A percentile compares a stretch with the other conserved stretches of the same genome.
These are phyloP conservation scores for Porphyrellus cyaneotinctus DNA, from an alignment of 768 basidiomycete genomes.

Conservation along the genomic window DNA sequence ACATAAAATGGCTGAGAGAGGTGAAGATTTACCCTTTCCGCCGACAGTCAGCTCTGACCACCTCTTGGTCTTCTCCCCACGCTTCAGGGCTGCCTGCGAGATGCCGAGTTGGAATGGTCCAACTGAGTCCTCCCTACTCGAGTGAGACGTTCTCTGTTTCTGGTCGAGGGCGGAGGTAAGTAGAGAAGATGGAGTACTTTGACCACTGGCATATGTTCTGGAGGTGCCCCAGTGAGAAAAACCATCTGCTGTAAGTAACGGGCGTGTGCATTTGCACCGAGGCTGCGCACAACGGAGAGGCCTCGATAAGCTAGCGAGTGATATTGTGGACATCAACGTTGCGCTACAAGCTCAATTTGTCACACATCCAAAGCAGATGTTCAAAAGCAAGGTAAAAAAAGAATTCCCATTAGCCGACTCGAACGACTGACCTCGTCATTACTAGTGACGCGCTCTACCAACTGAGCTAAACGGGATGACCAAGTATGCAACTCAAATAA, in stretches of 20 bases:
- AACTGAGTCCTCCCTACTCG: constrained; percentile 52
- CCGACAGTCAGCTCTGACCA: constrained; percentile 76
- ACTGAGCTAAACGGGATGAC: constrained; percentile 37
- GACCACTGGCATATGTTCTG: constrained; percentile 46
- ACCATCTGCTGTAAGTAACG: neutral
- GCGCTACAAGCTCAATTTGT: constrained; percentile 4
- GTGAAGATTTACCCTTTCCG: constrained; percentile 61
- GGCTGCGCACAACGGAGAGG: constrained; percentile 1
- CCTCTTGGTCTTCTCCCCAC: constrained; percentile 56
- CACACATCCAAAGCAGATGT: neutral
- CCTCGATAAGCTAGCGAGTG: constrained; percentile 8
- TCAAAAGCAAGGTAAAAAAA: constrained; percentile 6
- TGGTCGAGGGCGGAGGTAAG: constrained; percentile 66
- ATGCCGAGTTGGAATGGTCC: constrained; percentile 79
- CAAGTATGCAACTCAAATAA: no score
- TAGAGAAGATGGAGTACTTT: constrained; percentile 43
- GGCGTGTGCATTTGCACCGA: neutral
- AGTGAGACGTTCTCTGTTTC: constrained; percentile 37
- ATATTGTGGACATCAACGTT: constrained; percentile 10
- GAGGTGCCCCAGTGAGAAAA: neutral
- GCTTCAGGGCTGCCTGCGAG: constrained; percentile 49
- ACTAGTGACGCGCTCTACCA: constrained; percentile 68
- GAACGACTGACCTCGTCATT: constrained; percentile 70
- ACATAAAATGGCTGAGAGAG: neutral
- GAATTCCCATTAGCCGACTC: constrained; percentile 52